phyloP scores from a whole-genome alignment of 768 basidiomycete species.

The Suillus lakei region DNA sequence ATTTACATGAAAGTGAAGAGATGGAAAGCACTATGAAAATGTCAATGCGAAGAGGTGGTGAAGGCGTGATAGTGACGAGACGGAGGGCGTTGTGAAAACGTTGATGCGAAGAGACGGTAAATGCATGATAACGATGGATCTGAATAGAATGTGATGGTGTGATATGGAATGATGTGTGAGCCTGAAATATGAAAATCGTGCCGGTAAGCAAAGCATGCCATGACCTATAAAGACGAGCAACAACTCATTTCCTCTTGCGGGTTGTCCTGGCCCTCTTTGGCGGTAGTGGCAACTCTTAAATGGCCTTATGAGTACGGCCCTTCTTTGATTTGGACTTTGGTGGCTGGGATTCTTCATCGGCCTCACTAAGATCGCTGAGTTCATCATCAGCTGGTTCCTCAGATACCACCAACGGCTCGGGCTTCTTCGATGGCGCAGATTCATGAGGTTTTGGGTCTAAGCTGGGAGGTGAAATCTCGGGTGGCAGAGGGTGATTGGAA shows the following conservation, averaged over 20 bases:
- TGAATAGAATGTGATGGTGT: too few relatives aligned
- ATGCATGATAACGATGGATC: too few relatives aligned
- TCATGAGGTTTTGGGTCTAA: not conserved
- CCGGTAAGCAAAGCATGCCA: not conserved
- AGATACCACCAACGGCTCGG: too few relatives aligned
- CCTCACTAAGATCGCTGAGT: not conserved
- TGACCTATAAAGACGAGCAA: not conserved
- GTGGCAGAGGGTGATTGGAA: too few relatives aligned
- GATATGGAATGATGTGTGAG: not conserved
- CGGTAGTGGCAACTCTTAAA: not conserved
- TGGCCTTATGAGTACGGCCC: not conserved
- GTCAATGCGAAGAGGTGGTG: too few relatives aligned
- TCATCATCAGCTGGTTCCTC: not conserved
- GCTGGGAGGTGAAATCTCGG: not conserved
- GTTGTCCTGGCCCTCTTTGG: not conserved
- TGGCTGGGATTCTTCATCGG: not conserved
- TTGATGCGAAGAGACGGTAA: not conserved
- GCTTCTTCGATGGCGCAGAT: too few relatives aligned
- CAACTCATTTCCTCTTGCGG: not conserved
- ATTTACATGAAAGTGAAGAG: not conserved
- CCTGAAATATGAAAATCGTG: not conserved
- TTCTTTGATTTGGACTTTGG: not conserved
- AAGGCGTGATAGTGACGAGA: not conserved
- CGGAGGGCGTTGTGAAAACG: not conserved
- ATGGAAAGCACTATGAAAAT: too few relatives aligned